Percentiles rank a stretch among this genome's conserved stretches.
Conservation (phyloP, 306 rosid genomes). For the Sicyos edulis region DNA sequence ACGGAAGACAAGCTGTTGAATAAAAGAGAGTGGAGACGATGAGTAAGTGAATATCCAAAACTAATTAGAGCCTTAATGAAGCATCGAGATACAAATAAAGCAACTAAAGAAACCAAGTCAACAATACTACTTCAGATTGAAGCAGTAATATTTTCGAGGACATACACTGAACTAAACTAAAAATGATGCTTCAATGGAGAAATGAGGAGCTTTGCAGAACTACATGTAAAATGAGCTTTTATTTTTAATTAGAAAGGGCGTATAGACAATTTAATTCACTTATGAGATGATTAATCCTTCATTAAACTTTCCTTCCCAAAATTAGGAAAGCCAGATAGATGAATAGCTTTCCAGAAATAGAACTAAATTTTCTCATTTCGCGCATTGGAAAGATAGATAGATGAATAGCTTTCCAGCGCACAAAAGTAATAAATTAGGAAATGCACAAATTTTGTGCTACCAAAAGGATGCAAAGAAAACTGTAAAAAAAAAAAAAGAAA, state of each 20-base stretch:
- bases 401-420: too few relatives aligned
- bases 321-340: slow-evolving; percentile 10
- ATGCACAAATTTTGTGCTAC: too few relatives aligned
- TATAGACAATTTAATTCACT: not conserved
- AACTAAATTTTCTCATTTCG: too few relatives aligned
- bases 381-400: too few relatives aligned
- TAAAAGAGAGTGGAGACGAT: slow-evolving; percentile 22
- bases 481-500: slow-evolving; percentile 10
- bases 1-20: slow-evolving; percentile 84
- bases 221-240: not conserved
- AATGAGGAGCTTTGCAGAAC: not conserved
- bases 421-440: too few relatives aligned
- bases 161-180: not conserved
- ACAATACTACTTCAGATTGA: not conserved
- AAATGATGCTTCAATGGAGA: not conserved
- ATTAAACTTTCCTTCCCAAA: not conserved
- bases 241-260: not conserved
- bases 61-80: not conserved
- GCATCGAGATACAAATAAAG: not conserved
- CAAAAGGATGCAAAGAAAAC: slow-evolving; percentile 1
- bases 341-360: too few relatives aligned
- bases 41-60: slow-evolving; percentile 1
- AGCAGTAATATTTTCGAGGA: not conserved
- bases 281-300: not conserved
- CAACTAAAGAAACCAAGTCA: slow-evolving; percentile 4